A percentile compares a stretch with the other conserved stretches of the same genome.
These are phyloP conservation scores for Pleodorina starrii DNA, from an alignment of 139 green algal species.

Conservation along the genomic window DNA sequence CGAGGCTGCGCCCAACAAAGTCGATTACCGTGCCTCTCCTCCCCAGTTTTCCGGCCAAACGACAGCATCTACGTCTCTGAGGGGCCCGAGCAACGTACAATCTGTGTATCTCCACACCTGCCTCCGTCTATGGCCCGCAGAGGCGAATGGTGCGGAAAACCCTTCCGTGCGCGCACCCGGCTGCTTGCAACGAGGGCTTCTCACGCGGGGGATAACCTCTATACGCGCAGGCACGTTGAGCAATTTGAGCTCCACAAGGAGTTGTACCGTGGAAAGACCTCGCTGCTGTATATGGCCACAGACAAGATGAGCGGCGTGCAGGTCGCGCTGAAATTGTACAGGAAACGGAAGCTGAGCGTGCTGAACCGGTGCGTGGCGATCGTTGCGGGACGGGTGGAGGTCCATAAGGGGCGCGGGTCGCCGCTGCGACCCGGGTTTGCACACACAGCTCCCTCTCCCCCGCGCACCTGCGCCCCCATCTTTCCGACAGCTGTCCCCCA, in stretches of 20 bases:
- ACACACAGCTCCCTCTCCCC: too few species aligned
- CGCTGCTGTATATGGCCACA: conserved; percentile 74
- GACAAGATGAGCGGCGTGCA: conserved; percentile 64
- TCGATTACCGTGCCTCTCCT: background rate
- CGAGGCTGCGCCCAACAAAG: too few species aligned
- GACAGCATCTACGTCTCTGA: conserved; percentile 61
- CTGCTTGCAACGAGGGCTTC: too few species aligned
- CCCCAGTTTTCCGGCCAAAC: conserved; percentile 41
- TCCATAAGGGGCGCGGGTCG: background rate
- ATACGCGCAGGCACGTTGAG: conserved; percentile 68
- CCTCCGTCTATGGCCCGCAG: conserved; percentile 41
- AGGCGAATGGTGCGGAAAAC: conserved; percentile 40
- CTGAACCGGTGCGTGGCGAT: conserved; percentile 72
- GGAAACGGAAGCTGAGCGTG: conserved; percentile 66
- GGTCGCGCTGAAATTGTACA: conserved; percentile 72
- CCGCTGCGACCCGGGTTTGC: too few species aligned
- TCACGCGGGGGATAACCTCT: background rate
- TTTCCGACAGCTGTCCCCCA: too few species aligned
- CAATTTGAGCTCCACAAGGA: conserved; percentile 81
- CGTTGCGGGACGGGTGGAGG: background rate
- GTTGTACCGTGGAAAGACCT: conserved; percentile 84
- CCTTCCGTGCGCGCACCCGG: too few species aligned
- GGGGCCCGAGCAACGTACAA: conserved; percentile 49
- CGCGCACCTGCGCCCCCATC: too few species aligned
- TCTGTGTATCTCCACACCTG: conserved; percentile 45